Evolutionary conservation across 495 filamentous ascomycete genomes (phyloP), one percentile per base, ranked within the genome.

Genomic region (Hypoxylon crocopeplum): DNA sequence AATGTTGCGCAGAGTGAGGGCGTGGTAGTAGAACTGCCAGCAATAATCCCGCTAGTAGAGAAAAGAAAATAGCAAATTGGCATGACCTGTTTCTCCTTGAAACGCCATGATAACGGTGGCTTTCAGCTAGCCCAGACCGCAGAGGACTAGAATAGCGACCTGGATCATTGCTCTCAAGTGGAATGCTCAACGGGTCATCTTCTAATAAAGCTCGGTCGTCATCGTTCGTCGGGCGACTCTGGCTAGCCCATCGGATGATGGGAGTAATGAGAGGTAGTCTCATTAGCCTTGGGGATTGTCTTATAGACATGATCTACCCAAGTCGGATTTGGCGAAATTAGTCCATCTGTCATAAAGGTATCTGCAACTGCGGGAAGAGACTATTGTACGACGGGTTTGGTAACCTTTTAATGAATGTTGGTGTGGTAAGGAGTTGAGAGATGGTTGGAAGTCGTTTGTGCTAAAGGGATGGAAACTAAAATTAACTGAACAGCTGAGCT

Each of bases 131-230:
- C 24, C 24, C 33, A 36, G 27, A 24, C 29, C 5, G 51, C 16
- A 41, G 37, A 33, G 41, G 21, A 48, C 37, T n/a, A 20, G 48
- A 36, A 41, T 27, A 7, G 20, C 22, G 12, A 45, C 8, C 2
- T 11, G 46, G 36, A 17, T 51, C 51, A 11, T 34, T 24, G 21
- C 37, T 66, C 44, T 67, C 59, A 17, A 67, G 58, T 13, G 59
- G 59, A 34, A 69, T 62, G 13, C 56, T 52, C 37, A 66, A 41
- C 20, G 59, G 49, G 30, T 69, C 67, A 17, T 67, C 63, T 49
- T 67, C 67, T 10, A 69, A 40, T 20, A 69, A 45, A 58, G 59
- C 59, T 42, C 33, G 51, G 24, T 34, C 56, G 32, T 69, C 66
- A 40, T 66, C 58, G 20, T 42, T 22, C 41, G 16, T 32, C 0